These are phyloP conservation scores for Botrytis aclada DNA, from an alignment of 2,329 filamentous ascomycete species.

Conservation along the genomic window DNA sequence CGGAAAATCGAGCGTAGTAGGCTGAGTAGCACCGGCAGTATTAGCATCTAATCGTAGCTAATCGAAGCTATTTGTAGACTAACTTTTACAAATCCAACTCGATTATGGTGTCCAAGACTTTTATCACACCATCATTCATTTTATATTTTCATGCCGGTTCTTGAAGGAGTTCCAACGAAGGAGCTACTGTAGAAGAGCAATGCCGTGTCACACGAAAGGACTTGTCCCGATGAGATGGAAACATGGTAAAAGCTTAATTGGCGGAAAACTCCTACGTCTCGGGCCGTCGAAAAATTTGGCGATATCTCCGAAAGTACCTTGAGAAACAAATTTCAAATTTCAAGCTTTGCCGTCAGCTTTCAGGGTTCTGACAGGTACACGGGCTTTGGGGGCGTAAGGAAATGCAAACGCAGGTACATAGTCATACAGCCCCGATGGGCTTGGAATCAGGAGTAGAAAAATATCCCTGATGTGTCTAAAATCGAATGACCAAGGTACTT, in stretches of 20 bases:
- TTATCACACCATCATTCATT: background rate
- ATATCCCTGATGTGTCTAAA: background rate
- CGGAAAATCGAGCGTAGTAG: background rate
- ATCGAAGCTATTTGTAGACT: background rate
- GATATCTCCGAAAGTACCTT: background rate
- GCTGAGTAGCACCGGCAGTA: background rate
- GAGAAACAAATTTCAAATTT: background rate
- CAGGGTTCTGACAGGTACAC: background rate
- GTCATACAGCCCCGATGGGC: background rate
- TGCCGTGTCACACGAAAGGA: background rate
- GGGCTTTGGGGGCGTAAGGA: background rate
- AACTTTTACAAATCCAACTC: background rate
- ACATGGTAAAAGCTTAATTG: background rate
- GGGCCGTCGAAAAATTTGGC: background rate
- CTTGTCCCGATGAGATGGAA: background rate
- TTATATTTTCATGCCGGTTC: background rate
- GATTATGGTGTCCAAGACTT: background rate
- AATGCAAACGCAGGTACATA: background rate
- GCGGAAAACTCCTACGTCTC: background rate
- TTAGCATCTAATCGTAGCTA: background rate
- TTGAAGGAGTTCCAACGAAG: background rate
- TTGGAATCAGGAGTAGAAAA: background rate
- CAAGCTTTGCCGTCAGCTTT: background rate
- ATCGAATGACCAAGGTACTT: background rate
- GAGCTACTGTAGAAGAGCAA: background rate